phyloP scores from a whole-genome alignment of 1,139 yeast genomes.

The Protomyces gravidus region DNA sequence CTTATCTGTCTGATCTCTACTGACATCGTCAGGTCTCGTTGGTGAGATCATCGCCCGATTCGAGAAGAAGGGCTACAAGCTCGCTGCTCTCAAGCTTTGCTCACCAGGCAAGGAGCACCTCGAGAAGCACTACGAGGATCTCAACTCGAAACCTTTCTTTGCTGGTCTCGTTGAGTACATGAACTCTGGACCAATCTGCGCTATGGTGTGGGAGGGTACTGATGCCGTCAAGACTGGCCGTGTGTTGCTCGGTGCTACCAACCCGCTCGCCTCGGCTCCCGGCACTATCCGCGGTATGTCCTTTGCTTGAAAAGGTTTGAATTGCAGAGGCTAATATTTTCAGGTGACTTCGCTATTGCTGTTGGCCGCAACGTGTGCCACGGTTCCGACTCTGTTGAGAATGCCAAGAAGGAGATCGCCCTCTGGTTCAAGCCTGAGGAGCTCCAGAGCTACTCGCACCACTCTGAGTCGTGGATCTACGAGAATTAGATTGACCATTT shows the following conservation, averaged over 20 bases:
- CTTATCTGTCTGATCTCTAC: background rate
- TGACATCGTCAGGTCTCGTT: conserved; percentile 47
- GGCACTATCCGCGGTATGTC: conserved; percentile 93
- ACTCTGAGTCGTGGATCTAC: conserved; percentile 20
- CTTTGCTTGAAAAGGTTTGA: background rate
- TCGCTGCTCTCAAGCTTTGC: conserved; percentile 90
- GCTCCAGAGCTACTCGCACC: conserved; percentile 57
- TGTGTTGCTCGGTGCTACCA: conserved; percentile 94
- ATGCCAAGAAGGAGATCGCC: conserved; percentile 90
- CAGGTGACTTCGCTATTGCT: conserved; percentile 61
- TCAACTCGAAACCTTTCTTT: conserved; percentile 23
- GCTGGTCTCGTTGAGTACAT: conserved; percentile 79
- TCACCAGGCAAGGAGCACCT: conserved; percentile 81
- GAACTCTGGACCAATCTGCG: conserved; percentile 97
- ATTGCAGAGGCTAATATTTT: background rate
- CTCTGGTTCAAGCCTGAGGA: conserved; percentile 99
- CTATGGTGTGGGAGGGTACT: conserved; percentile 99
- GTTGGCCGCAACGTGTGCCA: conserved; percentile 99
- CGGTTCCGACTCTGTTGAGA: conserved; percentile 99
- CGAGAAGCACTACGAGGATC: conserved; percentile 65
- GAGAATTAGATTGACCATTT: background rate
- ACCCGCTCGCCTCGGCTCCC: conserved; percentile 95
- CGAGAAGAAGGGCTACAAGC: conserved; percentile 75
- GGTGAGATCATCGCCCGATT: conserved; percentile 87
- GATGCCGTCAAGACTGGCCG: conserved; percentile 99